phyloP scores from a whole-genome alignment of 2,329 filamentous ascomycete species.

The Ophiosphaerella herpotricha region DNA sequence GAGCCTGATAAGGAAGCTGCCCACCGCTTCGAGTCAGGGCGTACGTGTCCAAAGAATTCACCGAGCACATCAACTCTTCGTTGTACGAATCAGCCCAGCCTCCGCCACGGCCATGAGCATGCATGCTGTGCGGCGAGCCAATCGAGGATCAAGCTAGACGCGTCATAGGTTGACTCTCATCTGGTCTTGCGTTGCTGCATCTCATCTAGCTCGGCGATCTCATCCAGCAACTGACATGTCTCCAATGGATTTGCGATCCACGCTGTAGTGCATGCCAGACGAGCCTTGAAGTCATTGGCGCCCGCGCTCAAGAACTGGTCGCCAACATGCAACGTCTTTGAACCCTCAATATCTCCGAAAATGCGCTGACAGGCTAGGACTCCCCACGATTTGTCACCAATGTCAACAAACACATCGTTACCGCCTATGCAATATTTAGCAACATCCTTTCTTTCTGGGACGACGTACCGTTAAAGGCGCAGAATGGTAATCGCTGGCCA shows the following conservation, averaged over 20 bases:
- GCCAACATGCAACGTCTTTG: conserved; percentile 88
- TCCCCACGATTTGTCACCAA: conserved; percentile 97
- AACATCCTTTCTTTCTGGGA: neutral
- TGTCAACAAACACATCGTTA: conserved; percentile 97
- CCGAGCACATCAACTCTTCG: neutral
- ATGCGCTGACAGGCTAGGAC: conserved; percentile 90
- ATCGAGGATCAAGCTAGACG: no score
- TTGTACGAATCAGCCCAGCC: neutral
- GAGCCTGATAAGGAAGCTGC: conserved; percentile 16
- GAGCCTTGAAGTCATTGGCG: conserved; percentile 96
- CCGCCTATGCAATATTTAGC: conserved; percentile 61
- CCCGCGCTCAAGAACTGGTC: conserved; percentile 89
- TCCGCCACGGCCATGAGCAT: no score
- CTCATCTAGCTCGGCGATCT: conserved; percentile 61
- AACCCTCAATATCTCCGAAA: conserved; percentile 76
- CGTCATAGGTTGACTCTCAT: conserved; percentile 10
- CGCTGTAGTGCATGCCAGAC: conserved; percentile 88
- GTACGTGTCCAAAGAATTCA: neutral
- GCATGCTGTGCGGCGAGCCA: no score
- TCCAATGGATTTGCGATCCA: conserved; percentile 95
- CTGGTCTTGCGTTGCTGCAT: conserved; percentile 46
- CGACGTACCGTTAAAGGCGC: conserved; percentile 81
- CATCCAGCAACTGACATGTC: conserved; percentile 87
- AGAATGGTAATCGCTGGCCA: conserved; percentile 78
- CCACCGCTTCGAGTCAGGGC: conserved; percentile 20